These are phyloP conservation scores for Fusarium udum DNA, from an alignment of 2,329 filamentous ascomycete species.

Conservation along the genomic window DNA sequence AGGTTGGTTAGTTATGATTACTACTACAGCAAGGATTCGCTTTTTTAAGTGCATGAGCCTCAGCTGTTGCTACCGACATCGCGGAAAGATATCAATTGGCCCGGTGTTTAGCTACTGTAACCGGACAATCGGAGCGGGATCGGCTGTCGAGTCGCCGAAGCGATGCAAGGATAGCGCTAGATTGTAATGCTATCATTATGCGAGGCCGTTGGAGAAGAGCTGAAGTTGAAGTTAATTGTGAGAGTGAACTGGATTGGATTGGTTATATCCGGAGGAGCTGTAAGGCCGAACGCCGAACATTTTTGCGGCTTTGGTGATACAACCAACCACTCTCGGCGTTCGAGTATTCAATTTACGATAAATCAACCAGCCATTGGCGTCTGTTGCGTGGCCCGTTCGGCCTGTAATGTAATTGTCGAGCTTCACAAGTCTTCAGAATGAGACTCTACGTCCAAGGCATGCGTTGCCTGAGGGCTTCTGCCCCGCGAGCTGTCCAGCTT, in stretches of 20 bases:
- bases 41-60: constrained; percentile 23
- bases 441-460: constrained; percentile 39
- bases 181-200: not conserved
- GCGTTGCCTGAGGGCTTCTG: constrained; percentile 43
- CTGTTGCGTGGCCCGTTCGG: constrained; percentile 1
- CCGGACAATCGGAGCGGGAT: constrained; percentile 28
- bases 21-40: constrained; percentile 21
- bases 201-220: constrained; percentile 13
- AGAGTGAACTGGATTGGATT: not conserved
- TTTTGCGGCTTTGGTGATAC: constrained; percentile 19
- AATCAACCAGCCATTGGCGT: constrained; percentile 20
- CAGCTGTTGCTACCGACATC: constrained; percentile 11
- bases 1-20: constrained; percentile 11
- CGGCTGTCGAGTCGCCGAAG: constrained; percentile 18
- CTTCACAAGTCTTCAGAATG: constrained; percentile 34
- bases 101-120: constrained; percentile 22
- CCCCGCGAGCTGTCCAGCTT: constrained; percentile 39
- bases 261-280: constrained; percentile 29
- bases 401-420: constrained; percentile 34
- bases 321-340: not conserved
- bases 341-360: not conserved
- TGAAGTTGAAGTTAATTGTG: constrained; percentile 3
- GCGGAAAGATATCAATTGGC: constrained; percentile 11
- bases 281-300: constrained; percentile 34
- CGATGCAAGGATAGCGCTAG: constrained; percentile 22